These are phyloP conservation scores for Fusarium neocosmosporiellum DNA, from an alignment of 2,329 filamentous ascomycete species.

Conservation along the genomic window DNA sequence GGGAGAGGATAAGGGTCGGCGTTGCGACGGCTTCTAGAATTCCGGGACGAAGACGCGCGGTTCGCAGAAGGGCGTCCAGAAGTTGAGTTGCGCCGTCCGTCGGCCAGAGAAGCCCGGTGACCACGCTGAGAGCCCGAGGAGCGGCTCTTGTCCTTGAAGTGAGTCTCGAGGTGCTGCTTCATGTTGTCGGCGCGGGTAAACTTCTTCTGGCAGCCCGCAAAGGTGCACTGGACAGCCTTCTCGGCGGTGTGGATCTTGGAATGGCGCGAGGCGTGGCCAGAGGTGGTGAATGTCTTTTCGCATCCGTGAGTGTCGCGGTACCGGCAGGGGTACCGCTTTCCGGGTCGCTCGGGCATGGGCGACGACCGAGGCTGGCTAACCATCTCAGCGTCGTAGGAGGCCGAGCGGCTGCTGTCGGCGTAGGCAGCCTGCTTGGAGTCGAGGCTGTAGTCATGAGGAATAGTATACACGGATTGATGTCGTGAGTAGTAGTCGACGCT, in stretches of 20 bases:
- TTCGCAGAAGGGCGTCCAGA: slow-evolving; percentile 45
- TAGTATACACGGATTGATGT: slow-evolving; percentile 53
- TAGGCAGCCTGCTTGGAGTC: slow-evolving; percentile 57
- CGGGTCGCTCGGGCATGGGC: slow-evolving; percentile 57
- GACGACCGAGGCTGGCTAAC: slow-evolving; percentile 53
- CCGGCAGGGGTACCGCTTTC: slow-evolving; percentile 80
- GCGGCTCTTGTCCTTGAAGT: slow-evolving; percentile 72
- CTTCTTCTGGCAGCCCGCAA: slow-evolving; percentile 78
- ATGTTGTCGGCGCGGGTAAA: slow-evolving; percentile 88
- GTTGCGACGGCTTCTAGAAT: slow-evolving; percentile 52
- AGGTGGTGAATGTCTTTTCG: slow-evolving; percentile 85
- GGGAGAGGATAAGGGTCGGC: slow-evolving; percentile 53
- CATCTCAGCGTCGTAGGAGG: slow-evolving; percentile 63
- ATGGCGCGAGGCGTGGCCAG: slow-evolving; percentile 85
- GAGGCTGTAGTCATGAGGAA: slow-evolving; percentile 48
- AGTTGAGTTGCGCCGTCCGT: slow-evolving; percentile 48
- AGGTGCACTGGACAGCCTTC: slow-evolving; percentile 78
- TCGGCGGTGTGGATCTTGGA: slow-evolving; percentile 87
- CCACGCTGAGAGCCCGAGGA: slow-evolving; percentile 51
- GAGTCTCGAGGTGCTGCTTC: slow-evolving; percentile 85
- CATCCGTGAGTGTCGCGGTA: slow-evolving; percentile 78
- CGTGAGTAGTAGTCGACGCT: slow-evolving; percentile 57
- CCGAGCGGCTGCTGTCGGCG: slow-evolving; percentile 57
- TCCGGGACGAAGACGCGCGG: slow-evolving; percentile 44
- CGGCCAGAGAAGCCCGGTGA: slow-evolving; percentile 48